Percentiles rank a stretch among this genome's conserved stretches.
phyloP scores from a whole-genome alignment of 768 basidiomycete genomes.

The Boletus bicolor region DNA sequence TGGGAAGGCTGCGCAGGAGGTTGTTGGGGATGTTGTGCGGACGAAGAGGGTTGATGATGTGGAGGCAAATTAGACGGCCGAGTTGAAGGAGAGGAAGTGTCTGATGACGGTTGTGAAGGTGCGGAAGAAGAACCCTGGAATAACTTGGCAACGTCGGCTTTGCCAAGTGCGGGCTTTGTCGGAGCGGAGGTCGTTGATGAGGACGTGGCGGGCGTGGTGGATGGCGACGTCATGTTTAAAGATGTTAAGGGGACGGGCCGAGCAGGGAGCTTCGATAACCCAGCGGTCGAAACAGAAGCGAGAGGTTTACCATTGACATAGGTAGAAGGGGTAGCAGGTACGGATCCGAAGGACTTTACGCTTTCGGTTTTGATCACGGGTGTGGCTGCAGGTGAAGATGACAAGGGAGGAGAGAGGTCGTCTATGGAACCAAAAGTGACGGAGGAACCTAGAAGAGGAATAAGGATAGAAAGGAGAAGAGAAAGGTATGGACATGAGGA shows the following conservation, averaged over 20 bases:
- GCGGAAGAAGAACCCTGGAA: conserved; percentile 38
- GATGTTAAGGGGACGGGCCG: conserved; percentile 24
- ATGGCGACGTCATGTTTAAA: conserved; percentile 29
- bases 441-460: conserved; percentile 45
- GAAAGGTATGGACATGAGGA: conserved; percentile 13
- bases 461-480: conserved; percentile 5
- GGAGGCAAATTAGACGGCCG: conserved; percentile 53
- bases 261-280: conserved; percentile 35
- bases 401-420: conserved; percentile 70
- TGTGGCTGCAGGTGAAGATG: conserved; percentile 75
- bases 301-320: conserved; percentile 64
- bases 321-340: conserved; percentile 49
- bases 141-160: conserved; percentile 40
- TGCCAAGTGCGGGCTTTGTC: conserved; percentile 30
- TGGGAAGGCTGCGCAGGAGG: conserved; percentile 40
- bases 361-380: conserved; percentile 62
- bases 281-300: conserved; percentile 41
- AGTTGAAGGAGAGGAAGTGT: conserved; percentile 56
- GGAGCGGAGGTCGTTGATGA: conserved; percentile 36
- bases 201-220: conserved; percentile 31
- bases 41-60: conserved; percentile 38
- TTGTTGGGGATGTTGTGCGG: conserved; percentile 37
- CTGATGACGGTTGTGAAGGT: conserved; percentile 49
- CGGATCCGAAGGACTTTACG: conserved; percentile 81
- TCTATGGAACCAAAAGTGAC: conserved; percentile 92